These are phyloP conservation scores for Trichoderma arundinaceum DNA, from an alignment of 2,329 filamentous ascomycete genomes.

Conservation along the genomic window DNA sequence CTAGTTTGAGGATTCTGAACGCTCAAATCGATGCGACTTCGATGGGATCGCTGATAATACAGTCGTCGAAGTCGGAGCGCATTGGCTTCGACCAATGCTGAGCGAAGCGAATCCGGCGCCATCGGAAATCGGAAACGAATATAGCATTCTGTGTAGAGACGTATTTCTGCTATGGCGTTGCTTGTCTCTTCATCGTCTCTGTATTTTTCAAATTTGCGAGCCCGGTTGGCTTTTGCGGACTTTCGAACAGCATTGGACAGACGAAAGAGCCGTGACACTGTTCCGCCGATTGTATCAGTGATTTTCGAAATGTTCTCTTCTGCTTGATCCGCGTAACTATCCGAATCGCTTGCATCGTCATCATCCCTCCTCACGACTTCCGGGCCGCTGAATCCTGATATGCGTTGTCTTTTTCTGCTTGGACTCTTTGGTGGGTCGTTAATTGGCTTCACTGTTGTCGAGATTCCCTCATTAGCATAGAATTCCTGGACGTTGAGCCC, in stretches of 20 bases:
- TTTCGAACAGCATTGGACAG: slow-evolving; percentile 21
- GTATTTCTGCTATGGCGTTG: background rate
- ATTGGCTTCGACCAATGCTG: slow-evolving; percentile 15
- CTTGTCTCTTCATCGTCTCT: slow-evolving; percentile 1
- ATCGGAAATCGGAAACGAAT: slow-evolving; percentile 1
- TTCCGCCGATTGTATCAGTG: slow-evolving; percentile 10
- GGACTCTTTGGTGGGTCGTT: slow-evolving; percentile 1
- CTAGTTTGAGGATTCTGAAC: slow-evolving; percentile 9
- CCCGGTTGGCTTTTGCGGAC: slow-evolving; percentile 8
- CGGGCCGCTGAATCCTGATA: background rate
- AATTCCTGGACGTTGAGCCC: background rate
- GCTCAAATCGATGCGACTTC: slow-evolving; percentile 5
- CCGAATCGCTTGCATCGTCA: slow-evolving; percentile 13
- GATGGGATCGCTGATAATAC: slow-evolving; percentile 18
- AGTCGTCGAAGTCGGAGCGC: slow-evolving; percentile 17
- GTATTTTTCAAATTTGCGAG: slow-evolving; percentile 6
- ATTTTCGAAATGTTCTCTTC: slow-evolving; percentile 17
- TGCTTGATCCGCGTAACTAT: background rate
- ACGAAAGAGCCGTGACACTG: slow-evolving; percentile 20
- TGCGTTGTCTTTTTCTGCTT: slow-evolving; percentile 6
- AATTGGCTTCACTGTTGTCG: slow-evolving; percentile 16
- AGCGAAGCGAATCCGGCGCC: slow-evolving; percentile 5
- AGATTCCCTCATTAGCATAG: background rate
- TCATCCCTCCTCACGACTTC: background rate
- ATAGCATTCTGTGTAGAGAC: slow-evolving; percentile 9